Conservation (phyloP, 192 early-diverging fungal species). For the Radiomyces spectabilis region DNA sequence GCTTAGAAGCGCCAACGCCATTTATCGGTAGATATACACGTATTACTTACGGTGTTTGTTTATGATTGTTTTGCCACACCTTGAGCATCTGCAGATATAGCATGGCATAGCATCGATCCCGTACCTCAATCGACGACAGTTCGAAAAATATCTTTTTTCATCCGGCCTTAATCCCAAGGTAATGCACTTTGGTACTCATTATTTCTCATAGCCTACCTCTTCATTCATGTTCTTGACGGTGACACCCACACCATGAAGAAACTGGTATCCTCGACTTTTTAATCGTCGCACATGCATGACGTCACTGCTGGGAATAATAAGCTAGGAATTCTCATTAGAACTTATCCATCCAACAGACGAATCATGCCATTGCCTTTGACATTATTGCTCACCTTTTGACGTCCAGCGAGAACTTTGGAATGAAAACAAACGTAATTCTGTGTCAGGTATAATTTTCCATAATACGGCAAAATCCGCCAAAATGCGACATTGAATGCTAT, state of each 20-base stretch:
- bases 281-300: slow-evolving; percentile 30
- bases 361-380: too few relatives aligned
- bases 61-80: too few relatives aligned
- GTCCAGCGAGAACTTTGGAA: slow-evolving; percentile 38
- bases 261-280: slow-evolving; percentile 24
- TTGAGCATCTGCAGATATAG: slow-evolving; percentile 6
- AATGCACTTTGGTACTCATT: not conserved
- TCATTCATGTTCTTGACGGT: slow-evolving; percentile 31
- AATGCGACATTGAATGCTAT: slow-evolving; percentile 31
- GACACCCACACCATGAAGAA: slow-evolving; percentile 36
- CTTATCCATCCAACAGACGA: too few relatives aligned
- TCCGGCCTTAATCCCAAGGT: not conserved
- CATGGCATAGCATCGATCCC: slow-evolving; percentile 32
- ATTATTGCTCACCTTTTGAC: slow-evolving; percentile 32
- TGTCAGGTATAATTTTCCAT: slow-evolving; percentile 55
- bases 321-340: slow-evolving; percentile 6
- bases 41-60: too few relatives aligned
- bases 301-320: slow-evolving; percentile 51
- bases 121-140: slow-evolving; percentile 33
- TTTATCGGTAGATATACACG: too few relatives aligned
- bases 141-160: slow-evolving; percentile 42
- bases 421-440: slow-evolving; percentile 56
- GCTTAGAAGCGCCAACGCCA: not conserved
- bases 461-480: slow-evolving; percentile 38
- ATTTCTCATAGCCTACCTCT: slow-evolving; percentile 36